A percentile compares a stretch with the other conserved stretches of the same genome.
Evolutionary conservation across 768 basidiomycete species (phyloP).

Genomic region (Xerocomellus chrysenteron): DNA sequence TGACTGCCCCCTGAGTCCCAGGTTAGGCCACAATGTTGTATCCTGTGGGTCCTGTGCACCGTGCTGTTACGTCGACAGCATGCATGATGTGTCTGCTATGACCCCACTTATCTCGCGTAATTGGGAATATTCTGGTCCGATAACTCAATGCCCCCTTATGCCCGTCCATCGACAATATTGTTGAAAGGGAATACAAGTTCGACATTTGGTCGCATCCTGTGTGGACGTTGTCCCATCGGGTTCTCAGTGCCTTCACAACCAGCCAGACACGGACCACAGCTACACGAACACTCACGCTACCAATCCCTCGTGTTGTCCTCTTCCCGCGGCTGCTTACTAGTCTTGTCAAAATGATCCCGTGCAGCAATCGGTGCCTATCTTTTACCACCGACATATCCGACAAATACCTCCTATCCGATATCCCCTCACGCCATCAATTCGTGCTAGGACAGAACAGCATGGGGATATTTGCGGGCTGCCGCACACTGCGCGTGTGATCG

Average conservation of each 20-base stretch:
- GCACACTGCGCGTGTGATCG: constrained; percentile 17
- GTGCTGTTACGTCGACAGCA: constrained; percentile 29
- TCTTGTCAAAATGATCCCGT: constrained; percentile 5
- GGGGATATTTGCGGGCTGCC: constrained; percentile 9
- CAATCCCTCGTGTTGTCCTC: constrained; percentile 3
- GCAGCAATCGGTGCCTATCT: constrained; percentile 24
- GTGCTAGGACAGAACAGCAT: background rate
- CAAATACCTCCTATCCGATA: constrained; percentile 23
- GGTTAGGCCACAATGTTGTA: constrained; percentile 6
- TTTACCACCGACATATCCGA: constrained; percentile 15
- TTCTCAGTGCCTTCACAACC: constrained; percentile 21
- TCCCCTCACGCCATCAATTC: background rate
- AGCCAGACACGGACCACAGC: background rate
- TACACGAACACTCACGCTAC: constrained; percentile 10
- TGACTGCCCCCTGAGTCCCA: constrained; percentile 18
- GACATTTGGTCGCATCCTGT: constrained; percentile 3
- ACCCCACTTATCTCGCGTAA: constrained; percentile 21
- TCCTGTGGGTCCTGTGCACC: constrained; percentile 5
- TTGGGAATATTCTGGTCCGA: constrained; percentile 10
- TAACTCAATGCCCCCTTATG: constrained; percentile 13
- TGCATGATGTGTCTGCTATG: constrained; percentile 10
- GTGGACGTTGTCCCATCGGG: constrained; percentile 2
- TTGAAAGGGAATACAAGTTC: constrained; percentile 4
- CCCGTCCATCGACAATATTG: constrained; percentile 2
- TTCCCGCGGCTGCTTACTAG: constrained; percentile 22